These are phyloP conservation scores for Penicillium subrubescens DNA, from an alignment of 495 filamentous ascomycete species.

Conservation along the genomic window DNA sequence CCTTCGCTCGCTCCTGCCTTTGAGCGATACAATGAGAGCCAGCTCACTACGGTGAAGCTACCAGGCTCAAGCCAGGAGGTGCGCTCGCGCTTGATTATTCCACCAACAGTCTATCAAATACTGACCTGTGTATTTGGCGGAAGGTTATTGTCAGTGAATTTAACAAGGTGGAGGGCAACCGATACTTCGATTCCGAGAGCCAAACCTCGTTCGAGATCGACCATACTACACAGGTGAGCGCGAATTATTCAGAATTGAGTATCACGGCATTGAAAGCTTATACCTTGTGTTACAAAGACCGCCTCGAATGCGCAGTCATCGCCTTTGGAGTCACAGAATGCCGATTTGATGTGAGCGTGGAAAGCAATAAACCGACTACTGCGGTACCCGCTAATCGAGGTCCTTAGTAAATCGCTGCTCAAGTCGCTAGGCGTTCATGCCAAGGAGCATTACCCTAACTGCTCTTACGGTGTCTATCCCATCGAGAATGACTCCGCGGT, in stretches of 20 bases:
- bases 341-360: conserved; percentile 71
- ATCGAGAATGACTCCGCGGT: conserved; percentile 73
- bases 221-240: conserved; percentile 71
- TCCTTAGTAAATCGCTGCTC: conserved; percentile 63
- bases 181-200: conserved; percentile 89
- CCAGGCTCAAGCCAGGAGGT: conserved; percentile 81
- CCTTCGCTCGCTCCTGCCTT: conserved; percentile 78
- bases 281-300: conserved; percentile 55
- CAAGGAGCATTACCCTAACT: conserved; percentile 84
- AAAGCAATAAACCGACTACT: background rate
- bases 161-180: conserved; percentile 73
- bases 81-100: conserved; percentile 15
- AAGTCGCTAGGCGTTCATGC: conserved; percentile 78
- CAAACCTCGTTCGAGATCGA: conserved; percentile 85
- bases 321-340: conserved; percentile 75
- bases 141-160: conserved; percentile 85
- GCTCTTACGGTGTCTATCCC: conserved; percentile 76
- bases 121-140: conserved; percentile 12
- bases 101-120: conserved; percentile 7
- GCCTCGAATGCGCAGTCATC: conserved; percentile 80
- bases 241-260: background rate
- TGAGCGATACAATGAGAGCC: conserved; percentile 93
- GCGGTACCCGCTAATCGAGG: background rate
- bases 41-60: conserved; percentile 84
- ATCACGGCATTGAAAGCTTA: conserved; percentile 12